phyloP scores from a whole-genome alignment of 2,329 filamentous ascomycete species.

The Neocucurbitaria cava region DNA sequence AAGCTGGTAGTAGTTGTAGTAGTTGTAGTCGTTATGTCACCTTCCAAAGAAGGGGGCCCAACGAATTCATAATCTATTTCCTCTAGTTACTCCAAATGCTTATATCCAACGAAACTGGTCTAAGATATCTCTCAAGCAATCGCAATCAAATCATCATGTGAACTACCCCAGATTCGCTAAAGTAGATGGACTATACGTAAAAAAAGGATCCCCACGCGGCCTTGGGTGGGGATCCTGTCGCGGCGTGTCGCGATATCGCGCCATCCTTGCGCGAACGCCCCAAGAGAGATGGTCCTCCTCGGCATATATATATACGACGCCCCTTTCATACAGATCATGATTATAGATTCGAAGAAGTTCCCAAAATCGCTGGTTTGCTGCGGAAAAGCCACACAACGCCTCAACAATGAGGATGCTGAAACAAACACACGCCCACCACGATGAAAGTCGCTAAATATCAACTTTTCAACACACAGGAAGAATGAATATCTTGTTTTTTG shows the following conservation, averaged over 20 bases:
- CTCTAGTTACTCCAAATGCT: not conserved
- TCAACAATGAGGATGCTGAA: not conserved
- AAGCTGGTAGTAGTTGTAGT: too few species aligned
- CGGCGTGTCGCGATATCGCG: conserved; percentile 24
- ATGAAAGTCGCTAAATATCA: not conserved
- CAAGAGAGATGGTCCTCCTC: not conserved
- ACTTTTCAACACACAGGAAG: not conserved
- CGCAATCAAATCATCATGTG: too few species aligned
- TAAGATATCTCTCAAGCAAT: conserved; percentile 11
- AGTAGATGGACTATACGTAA: not conserved
- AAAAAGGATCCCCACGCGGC: not conserved
- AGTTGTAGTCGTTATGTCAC: not conserved
- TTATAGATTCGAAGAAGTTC: too few species aligned
- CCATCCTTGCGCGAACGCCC: conserved; percentile 19
- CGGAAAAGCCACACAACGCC: not conserved
- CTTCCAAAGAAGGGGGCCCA: not conserved
- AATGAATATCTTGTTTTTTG: too few species aligned
- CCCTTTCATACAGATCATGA: not conserved
- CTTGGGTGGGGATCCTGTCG: too few species aligned
- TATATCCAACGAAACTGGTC: conserved; percentile 4
- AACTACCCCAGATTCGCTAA: not conserved
- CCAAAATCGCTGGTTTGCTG: not conserved
- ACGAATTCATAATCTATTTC: conserved; percentile 4
- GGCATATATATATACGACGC: conserved; percentile 10
- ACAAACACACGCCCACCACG: not conserved